A percentile compares a stretch with the other conserved stretches of the same genome.
Evolutionary conservation across 2,329 filamentous ascomycete species (phyloP).

Genomic region (Microcyclospora tardicrescens): DNA sequence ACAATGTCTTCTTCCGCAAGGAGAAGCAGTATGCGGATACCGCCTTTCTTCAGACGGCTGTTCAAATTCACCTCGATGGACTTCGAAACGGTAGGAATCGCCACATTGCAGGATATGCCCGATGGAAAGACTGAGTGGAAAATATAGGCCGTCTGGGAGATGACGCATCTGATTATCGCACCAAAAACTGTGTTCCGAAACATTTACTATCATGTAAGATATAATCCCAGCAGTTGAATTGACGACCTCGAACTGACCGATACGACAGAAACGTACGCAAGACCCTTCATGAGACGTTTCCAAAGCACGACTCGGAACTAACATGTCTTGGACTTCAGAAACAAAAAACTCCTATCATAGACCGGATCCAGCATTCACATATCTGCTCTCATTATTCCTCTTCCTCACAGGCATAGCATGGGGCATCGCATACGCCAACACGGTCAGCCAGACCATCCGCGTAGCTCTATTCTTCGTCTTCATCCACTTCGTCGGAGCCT

Average conservation of each 20-base stretch:
- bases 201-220: conserved; percentile 53
- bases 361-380: conserved; percentile 56
- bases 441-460: conserved; percentile 29
- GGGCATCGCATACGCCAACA: conserved; percentile 43
- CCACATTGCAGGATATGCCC: background rate
- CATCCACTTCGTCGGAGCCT: conserved; percentile 49
- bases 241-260: background rate
- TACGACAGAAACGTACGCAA: conserved; percentile 16
- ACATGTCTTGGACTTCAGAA: conserved; percentile 23
- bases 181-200: conserved; percentile 60
- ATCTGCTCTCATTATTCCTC: conserved; percentile 54
- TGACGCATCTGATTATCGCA: conserved; percentile 54
- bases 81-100: conserved; percentile 45
- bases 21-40: conserved; percentile 44
- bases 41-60: conserved; percentile 54
- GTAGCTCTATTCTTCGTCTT: conserved; percentile 38
- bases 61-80: conserved; percentile 66
- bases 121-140: background rate
- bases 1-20: conserved; percentile 20
- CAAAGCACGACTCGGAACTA: background rate
- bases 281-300: background rate
- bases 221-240: conserved; percentile 9
- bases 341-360: conserved; percentile 60
- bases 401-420: conserved; percentile 41
- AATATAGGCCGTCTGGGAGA: conserved; percentile 50